These are phyloP conservation scores for Amborella trichopoda DNA, from an alignment of 164 flowering plant species.

Conservation along the genomic window DNA sequence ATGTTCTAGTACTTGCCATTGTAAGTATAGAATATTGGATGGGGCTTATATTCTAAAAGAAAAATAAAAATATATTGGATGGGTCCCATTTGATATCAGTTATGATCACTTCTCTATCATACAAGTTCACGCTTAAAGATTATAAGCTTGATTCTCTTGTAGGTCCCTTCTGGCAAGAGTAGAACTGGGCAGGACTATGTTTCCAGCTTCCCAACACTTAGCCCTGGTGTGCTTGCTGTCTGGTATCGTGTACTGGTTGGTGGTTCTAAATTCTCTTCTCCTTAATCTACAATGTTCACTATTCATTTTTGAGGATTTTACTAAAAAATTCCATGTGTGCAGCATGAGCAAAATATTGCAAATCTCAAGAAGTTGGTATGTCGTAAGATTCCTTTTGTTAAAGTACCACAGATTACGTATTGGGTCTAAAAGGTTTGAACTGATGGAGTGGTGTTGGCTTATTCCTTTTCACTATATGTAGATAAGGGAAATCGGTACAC, in stretches of 20 bases:
- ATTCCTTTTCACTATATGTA: slow-evolving; percentile 13
- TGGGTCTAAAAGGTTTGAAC: not conserved
- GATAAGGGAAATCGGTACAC: slow-evolving; percentile 43
- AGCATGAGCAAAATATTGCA: slow-evolving; percentile 69
- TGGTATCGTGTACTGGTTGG: slow-evolving; percentile 76
- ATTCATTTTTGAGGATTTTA: not conserved
- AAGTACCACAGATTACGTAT: not conserved
- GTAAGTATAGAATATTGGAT: too few species aligned
- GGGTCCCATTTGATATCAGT: too few species aligned
- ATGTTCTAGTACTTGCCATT: too few species aligned
- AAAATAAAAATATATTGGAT: too few species aligned
- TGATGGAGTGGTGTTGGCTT: not conserved
- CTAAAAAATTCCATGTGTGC: slow-evolving; percentile 12
- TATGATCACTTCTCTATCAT: too few species aligned
- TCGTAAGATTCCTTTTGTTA: not conserved
- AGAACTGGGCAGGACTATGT: slow-evolving; percentile 18
- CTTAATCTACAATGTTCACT: not conserved
- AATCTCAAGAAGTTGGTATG: slow-evolving; percentile 57
- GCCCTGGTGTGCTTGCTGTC: slow-evolving; percentile 38
- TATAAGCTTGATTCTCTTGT: slow-evolving; percentile 5
- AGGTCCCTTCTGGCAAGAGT: slow-evolving; percentile 34
- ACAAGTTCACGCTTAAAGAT: too few species aligned
- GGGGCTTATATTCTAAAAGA: too few species aligned
- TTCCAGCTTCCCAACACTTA: slow-evolving; percentile 46
- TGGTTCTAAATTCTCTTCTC: slow-evolving; percentile 3